Evolutionary conservation across 805 yeast species (phyloP), one percentile per base, ranked within the genome.

Genomic region (Priceomyces fermenticarens): DNA sequence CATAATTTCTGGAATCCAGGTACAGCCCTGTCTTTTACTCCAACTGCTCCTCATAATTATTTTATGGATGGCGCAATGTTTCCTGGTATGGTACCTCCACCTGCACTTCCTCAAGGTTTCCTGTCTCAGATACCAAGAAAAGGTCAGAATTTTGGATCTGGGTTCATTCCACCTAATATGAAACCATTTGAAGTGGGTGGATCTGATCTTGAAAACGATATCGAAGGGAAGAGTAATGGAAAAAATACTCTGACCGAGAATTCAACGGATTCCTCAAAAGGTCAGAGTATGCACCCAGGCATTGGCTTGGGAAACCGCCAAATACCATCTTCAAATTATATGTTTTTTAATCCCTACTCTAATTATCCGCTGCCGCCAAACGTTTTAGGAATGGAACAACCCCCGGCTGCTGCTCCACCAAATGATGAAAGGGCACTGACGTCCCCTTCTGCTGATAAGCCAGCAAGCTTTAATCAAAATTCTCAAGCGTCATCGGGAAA

Each of bases 1-100:
- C 68, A 55, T 30, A 74, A 66, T 51, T 77, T 79, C 49, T 82
- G 87, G 87, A 80, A 80, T 55, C 85, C 85, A 0, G 85, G 83
- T 5, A 64, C 81, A 13, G 81, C 85, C 3, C 62, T 80, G 8
- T 63, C 83, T 1, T 81, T 81, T 54, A 76, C 77, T 10, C 86
- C 87, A 15, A 42, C 36, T 20, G 36, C 44, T n/a, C 46, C 44
- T 30, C 54, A 53, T 35, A 55, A 51, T 35, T 60, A 66, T 43
- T 59, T 64, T 34, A 60, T 57, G 45, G 72, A 60, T 17, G 35
- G 35, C 30, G 40, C 43, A 28, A 44, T 43, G 37, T 37, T 47
- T 35, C 46, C 43, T 30, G 60, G 64, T 2, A 40, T 53, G 16
- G 56, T 59, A 0, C 57, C 49, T 13, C 41, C 42, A 8, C 43